Conservation (phyloP, 2,329 filamentous ascomycete species). For the Aspergillus melleus region DNA sequence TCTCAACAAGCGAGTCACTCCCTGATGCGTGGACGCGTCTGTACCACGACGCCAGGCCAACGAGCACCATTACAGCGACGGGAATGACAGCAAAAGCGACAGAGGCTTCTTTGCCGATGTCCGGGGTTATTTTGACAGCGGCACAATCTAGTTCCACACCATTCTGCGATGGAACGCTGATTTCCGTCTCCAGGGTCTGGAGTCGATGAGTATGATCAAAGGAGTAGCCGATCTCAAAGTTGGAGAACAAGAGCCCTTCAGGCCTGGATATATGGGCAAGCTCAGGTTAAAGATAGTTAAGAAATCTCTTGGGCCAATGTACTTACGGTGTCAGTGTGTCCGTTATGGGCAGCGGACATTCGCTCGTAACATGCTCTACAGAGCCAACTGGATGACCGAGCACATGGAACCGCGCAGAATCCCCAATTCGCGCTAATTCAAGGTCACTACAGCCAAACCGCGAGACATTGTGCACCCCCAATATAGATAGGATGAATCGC, state of each 20-base stretch:
- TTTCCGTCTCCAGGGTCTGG: constrained; percentile 3
- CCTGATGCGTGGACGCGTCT: background rate
- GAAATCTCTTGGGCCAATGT: background rate
- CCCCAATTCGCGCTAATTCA: background rate
- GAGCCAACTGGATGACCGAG: constrained; percentile 2
- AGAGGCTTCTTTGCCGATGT: constrained; percentile 4
- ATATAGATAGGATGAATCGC: background rate
- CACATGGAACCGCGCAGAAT: background rate
- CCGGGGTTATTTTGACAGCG: constrained; percentile 6
- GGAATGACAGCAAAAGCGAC: background rate
- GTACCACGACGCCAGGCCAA: background rate
- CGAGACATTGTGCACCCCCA: constrained; percentile 2
- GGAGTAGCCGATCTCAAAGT: constrained; percentile 2
- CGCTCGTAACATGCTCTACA: background rate
- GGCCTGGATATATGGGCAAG: too few species aligned
- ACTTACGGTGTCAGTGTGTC: constrained; percentile 1
- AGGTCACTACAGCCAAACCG: background rate
- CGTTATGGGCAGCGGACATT: background rate
- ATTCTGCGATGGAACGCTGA: background rate
- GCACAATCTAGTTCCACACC: background rate
- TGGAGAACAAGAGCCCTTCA: background rate
- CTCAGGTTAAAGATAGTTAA: background rate
- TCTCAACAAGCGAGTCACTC: background rate
- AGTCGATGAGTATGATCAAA: constrained; percentile 3
- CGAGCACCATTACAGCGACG: background rate